Evolutionary conservation across 176 grass and related monocot genomes (phyloP).

Genomic region (Bothriochloa decipiens): DNA sequence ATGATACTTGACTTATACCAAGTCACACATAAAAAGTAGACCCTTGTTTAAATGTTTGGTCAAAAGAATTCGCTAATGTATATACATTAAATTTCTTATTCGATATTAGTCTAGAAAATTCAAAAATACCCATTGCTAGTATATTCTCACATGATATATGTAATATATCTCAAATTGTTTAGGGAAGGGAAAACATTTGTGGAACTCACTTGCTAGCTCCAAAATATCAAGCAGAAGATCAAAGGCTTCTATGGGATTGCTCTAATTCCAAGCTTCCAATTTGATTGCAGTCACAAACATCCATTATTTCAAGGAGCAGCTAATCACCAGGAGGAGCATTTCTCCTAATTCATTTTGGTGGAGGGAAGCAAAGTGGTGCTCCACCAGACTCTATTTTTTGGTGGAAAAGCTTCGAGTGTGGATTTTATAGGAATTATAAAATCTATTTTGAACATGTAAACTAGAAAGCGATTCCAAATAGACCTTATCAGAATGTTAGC

Average conservation of each 20-base stretch:
- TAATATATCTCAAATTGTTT: neutral
- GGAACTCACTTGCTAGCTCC: neutral
- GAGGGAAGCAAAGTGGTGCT: too few species aligned
- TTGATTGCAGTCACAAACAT: too few species aligned
- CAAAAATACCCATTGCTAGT: neutral
- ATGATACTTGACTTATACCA: neutral
- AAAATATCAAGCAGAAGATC: neutral
- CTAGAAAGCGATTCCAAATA: too few species aligned
- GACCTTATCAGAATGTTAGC: neutral
- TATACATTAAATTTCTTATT: neutral
- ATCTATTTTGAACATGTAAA: too few species aligned
- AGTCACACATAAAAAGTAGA: slow-evolving; percentile 4
- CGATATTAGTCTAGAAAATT: neutral
- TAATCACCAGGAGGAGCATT: too few species aligned
- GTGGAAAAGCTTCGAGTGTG: too few species aligned
- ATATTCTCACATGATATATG: neutral
- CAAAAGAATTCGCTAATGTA: neutral
- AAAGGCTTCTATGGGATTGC: too few species aligned
- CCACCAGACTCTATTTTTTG: too few species aligned
- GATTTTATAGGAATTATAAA: too few species aligned
- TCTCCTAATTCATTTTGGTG: too few species aligned
- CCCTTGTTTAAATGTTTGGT: neutral
- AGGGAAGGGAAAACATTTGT: neutral
- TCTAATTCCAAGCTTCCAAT: too few species aligned
- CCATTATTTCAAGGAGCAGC: too few species aligned